These are phyloP conservation scores for Geranium incanum DNA, from an alignment of 441 rosid genomes.

Conservation along the genomic window DNA sequence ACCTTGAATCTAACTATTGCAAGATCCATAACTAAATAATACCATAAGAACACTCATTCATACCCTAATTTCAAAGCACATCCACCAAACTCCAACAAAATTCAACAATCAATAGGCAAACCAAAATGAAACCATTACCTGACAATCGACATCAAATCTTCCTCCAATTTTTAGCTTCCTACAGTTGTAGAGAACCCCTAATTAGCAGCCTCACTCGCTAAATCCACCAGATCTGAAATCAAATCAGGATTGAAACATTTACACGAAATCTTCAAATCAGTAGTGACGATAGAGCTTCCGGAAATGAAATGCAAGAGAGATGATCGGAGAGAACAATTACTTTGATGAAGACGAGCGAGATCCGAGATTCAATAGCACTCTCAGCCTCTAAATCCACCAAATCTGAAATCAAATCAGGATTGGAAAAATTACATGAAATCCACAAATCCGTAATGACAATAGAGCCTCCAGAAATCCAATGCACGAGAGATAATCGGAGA, in stretches of 20 bases:
- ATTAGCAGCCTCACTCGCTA: slow-evolving; percentile 55
- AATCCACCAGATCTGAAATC: slow-evolving; percentile 32
- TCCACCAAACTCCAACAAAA: neutral
- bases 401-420: slow-evolving; percentile 4
- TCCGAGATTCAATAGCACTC: slow-evolving; percentile 30
- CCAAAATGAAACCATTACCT: slow-evolving; percentile 28
- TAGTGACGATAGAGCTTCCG: neutral
- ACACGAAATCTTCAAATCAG: neutral
- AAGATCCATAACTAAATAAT: slow-evolving; percentile 60
- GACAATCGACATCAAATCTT: slow-evolving; percentile 55
- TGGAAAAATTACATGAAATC: neutral
- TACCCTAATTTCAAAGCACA: neutral
- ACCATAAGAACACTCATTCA: neutral
- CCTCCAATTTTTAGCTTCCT: slow-evolving; percentile 57
- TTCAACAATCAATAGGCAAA: neutral
- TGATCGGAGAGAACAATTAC: slow-evolving; percentile 36
- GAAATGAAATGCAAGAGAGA: neutral
- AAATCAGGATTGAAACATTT: neutral
- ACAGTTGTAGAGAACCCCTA: slow-evolving; percentile 69
- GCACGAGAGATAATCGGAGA: neutral
- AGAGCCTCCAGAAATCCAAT: neutral
- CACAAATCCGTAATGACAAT: neutral
- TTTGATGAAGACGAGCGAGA: slow-evolving; percentile 27
- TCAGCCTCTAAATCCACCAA: slow-evolving; percentile 53
- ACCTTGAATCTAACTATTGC: slow-evolving; percentile 63